Percentiles rank a stretch among this genome's conserved stretches.
Evolutionary conservation across 2,329 filamentous ascomycete genomes (phyloP).

Genomic region (Chlorencoelia australis): DNA sequence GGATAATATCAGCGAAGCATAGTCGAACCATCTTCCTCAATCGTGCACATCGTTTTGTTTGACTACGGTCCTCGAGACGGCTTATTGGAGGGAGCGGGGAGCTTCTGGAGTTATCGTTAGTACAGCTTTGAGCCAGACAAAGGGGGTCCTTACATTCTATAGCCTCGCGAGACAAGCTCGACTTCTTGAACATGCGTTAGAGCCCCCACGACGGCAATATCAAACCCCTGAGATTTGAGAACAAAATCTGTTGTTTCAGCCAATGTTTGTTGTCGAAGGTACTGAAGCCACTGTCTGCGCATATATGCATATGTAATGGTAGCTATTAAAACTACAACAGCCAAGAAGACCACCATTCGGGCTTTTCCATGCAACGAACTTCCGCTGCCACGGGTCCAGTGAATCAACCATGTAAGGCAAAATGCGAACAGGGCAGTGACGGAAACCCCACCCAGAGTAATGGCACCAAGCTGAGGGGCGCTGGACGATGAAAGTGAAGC

Average conservation of each 20-base stretch:
- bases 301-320: slow-evolving; percentile 60
- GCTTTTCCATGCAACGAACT: slow-evolving; percentile 45
- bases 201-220: slow-evolving; percentile 65
- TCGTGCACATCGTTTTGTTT: slow-evolving; percentile 68
- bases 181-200: slow-evolving; percentile 84
- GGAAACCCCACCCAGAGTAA: slow-evolving; percentile 55
- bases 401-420: slow-evolving; percentile 48
- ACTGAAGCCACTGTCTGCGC: slow-evolving; percentile 71
- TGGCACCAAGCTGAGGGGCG: slow-evolving; percentile 29
- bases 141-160: slow-evolving; percentile 56
- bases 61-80: slow-evolving; percentile 73
- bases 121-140: background rate
- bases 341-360: slow-evolving; percentile 36
- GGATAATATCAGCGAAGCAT: slow-evolving; percentile 59
- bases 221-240: slow-evolving; percentile 67
- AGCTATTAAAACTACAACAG: slow-evolving; percentile 41
- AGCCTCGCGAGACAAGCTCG: slow-evolving; percentile 87
- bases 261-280: slow-evolving; percentile 65
- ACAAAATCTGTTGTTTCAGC: slow-evolving; percentile 60
- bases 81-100: slow-evolving; percentile 86
- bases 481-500: slow-evolving; percentile 10
- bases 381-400: slow-evolving; percentile 53
- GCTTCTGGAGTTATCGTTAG: slow-evolving; percentile 46
- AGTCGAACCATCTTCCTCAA: slow-evolving; percentile 67
- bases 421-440: slow-evolving; percentile 55